A percentile compares a stretch with the other conserved stretches of the same genome.
phyloP scores from a whole-genome alignment of 1,284 basidiomycete species.

The Malassezia pachydermatis region DNA sequence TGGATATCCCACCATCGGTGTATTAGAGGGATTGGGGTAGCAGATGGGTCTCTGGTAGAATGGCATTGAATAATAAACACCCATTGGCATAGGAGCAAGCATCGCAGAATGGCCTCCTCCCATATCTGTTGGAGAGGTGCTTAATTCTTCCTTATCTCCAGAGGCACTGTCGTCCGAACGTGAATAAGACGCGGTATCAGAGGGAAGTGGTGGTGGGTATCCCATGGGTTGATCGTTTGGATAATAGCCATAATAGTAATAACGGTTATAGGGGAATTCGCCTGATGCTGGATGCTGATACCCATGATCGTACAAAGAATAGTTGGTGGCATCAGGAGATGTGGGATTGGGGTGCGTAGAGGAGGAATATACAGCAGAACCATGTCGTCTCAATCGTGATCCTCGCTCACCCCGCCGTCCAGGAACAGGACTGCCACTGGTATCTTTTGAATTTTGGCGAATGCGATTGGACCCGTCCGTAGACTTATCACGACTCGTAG shows the following conservation, averaged over 20 bases:
- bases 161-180: not conserved
- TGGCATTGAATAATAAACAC: constrained; percentile 4
- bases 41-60: constrained; percentile 6
- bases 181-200: not conserved
- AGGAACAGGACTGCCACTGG: too few relatives aligned
- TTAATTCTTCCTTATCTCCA: not conserved
- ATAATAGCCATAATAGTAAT: constrained; percentile 6
- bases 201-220: not conserved
- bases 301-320: too few relatives aligned
- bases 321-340: too few relatives aligned
- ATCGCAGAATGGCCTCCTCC: not conserved
- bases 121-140: not conserved
- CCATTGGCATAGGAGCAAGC: not conserved
- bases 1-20: not conserved
- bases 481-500: too few relatives aligned
- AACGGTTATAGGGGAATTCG: not conserved
- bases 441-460: too few relatives aligned
- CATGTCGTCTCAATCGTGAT: too few relatives aligned
- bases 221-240: not conserved
- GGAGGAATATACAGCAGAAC: too few relatives aligned
- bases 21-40: not conserved
- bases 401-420: too few relatives aligned
- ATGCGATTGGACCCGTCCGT: too few relatives aligned
- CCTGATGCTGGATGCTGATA: not conserved
- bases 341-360: too few relatives aligned